phyloP scores from a whole-genome alignment of 805 yeast species.

The Saccharomyces mikatae region DNA sequence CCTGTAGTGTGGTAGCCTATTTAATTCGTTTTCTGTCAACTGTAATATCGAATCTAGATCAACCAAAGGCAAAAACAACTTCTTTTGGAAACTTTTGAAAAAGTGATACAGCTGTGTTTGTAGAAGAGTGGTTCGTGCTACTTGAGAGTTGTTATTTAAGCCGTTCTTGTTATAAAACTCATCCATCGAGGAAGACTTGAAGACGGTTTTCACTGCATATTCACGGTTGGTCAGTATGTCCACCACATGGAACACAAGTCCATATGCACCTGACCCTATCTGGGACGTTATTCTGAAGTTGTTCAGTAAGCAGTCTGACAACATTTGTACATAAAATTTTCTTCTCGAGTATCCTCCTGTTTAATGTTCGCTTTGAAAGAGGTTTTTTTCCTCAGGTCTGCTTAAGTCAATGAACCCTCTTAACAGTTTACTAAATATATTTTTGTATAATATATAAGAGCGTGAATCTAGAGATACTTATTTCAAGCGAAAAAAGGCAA shows the following conservation, averaged over 20 bases:
- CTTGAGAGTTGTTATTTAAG: conserved; percentile 16
- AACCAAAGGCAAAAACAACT: conserved; percentile 18
- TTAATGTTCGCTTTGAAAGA: neutral
- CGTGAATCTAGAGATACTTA: neutral
- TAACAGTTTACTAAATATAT: neutral
- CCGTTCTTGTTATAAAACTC: conserved; percentile 8
- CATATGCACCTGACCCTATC: conserved; percentile 77
- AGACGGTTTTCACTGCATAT: conserved; percentile 66
- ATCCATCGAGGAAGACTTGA: conserved; percentile 36
- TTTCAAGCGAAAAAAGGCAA: neutral
- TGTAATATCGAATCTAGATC: conserved; percentile 21
- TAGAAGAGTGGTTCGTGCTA: conserved; percentile 19
- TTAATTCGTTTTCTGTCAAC: conserved; percentile 32
- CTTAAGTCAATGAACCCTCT: neutral
- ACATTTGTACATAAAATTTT: conserved; percentile 5
- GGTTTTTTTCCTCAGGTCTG: neutral
- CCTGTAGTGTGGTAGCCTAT: conserved; percentile 35
- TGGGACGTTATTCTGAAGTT: conserved; percentile 21
- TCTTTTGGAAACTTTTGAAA: conserved; percentile 18
- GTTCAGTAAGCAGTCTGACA: conserved; percentile 22
- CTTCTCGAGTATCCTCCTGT: neutral
- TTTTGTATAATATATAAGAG: neutral
- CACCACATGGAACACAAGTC: conserved; percentile 63
- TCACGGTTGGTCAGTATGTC: conserved; percentile 42
- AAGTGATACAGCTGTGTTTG: conserved; percentile 23